A percentile compares a stretch with the other conserved stretches of the same genome.
phyloP scores from a whole-genome alignment of 2,329 filamentous ascomycete genomes.

The Dactylella cylindrospora region DNA sequence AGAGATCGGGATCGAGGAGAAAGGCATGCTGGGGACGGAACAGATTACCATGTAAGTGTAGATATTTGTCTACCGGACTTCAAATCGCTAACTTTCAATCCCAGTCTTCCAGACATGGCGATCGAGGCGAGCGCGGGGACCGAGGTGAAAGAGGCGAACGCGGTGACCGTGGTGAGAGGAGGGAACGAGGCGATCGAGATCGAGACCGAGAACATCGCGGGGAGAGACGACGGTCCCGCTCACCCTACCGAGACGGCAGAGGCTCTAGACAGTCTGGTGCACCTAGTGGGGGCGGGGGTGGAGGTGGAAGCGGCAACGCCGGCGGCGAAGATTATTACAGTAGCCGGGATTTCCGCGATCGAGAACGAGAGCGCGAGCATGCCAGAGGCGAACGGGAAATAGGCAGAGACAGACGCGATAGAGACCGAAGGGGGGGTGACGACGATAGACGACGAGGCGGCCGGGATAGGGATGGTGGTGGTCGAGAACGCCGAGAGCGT shows the following conservation, averaged over 20 bases:
- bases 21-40: constrained; percentile 21
- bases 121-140: constrained; percentile 14
- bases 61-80: neutral
- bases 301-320: constrained; percentile 55
- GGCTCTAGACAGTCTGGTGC: constrained; percentile 31
- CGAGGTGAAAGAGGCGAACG: constrained; percentile 51
- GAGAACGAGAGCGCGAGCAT: constrained; percentile 75
- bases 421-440: constrained; percentile 50
- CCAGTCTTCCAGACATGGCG: constrained; percentile 48
- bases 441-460: constrained; percentile 59
- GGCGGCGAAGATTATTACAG: constrained; percentile 71
- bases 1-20: constrained; percentile 40
- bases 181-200: constrained; percentile 49
- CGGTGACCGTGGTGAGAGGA: constrained; percentile 51
- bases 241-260: constrained; percentile 46
- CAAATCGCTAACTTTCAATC: constrained; percentile 14
- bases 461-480: constrained; percentile 53
- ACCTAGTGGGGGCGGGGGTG: constrained; percentile 48
- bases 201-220: constrained; percentile 55
- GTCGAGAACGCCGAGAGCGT: constrained; percentile 59
- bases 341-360: constrained; percentile 67
- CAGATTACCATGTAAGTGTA: constrained; percentile 28
- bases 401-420: constrained; percentile 68
- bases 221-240: constrained; percentile 54
- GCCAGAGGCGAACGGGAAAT: constrained; percentile 55